A percentile compares a stretch with the other conserved stretches of the same genome.
phyloP scores from a whole-genome alignment of 148 eudicot genomes.

The Vaccinium corymbosum region DNA sequence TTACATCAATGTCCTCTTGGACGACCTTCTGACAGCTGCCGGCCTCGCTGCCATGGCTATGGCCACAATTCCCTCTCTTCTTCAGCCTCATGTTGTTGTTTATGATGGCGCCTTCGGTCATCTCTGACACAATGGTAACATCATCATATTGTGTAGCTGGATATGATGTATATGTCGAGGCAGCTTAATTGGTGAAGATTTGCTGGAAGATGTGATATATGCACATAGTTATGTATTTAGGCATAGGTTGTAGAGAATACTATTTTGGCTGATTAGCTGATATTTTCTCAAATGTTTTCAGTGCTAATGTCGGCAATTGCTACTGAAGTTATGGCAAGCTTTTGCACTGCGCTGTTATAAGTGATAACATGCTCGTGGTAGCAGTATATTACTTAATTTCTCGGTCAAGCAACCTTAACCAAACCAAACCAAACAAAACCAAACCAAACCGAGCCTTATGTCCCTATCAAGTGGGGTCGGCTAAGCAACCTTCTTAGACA shows the following conservation, averaged over 20 bases:
- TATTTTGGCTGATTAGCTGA: neutral
- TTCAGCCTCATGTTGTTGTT: slow-evolving; percentile 74
- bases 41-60: neutral
- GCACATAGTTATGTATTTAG: neutral
- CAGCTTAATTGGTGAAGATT: no score
- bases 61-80: slow-evolving; percentile 30
- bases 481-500: neutral
- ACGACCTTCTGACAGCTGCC: neutral
- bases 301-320: neutral
- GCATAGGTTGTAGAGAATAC: neutral
- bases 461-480: no score
- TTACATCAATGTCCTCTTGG: slow-evolving; percentile 10
- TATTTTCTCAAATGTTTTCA: neutral
- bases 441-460: no score
- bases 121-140: slow-evolving; percentile 72
- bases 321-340: neutral
- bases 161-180: no score
- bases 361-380: neutral
- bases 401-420: neutral
- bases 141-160: neutral
- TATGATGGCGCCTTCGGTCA: slow-evolving; percentile 85
- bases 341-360: neutral
- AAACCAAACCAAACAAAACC: no score
- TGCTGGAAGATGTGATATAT: neutral
- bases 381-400: neutral